phyloP scores from a whole-genome alignment of 805 yeast species.

The Jamesozyma gamospora region DNA sequence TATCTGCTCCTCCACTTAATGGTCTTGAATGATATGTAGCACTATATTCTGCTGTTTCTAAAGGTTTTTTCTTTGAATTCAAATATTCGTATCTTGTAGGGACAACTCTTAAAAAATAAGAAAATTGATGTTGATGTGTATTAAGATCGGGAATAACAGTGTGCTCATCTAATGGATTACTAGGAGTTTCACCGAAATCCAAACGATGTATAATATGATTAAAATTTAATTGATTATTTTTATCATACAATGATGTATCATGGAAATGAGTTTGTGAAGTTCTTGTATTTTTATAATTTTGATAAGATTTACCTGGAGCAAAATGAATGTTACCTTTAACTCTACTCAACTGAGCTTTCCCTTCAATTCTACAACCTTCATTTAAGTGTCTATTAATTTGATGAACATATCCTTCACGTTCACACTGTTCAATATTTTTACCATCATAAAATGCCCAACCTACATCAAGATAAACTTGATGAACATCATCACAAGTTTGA shows the following conservation, averaged over 20 bases:
- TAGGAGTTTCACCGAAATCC: conserved; percentile 55
- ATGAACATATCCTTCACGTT: conserved; percentile 73
- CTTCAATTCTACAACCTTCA: conserved; percentile 86
- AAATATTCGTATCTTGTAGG: conserved; percentile 76
- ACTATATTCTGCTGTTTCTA: conserved; percentile 84
- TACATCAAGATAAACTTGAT: conserved; percentile 60
- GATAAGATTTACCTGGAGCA: conserved; percentile 83
- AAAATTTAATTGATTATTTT: conserved; percentile 55
- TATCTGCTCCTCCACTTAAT: conserved; percentile 75
- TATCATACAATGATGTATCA: conserved; percentile 65
- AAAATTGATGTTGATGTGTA: conserved; percentile 51
- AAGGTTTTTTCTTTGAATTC: conserved; percentile 24
- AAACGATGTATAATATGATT: conserved; percentile 72
- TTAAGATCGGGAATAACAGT: conserved; percentile 26
- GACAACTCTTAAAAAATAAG: conserved; percentile 82
- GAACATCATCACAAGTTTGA: conserved; percentile 75
- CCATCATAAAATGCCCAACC: conserved; percentile 94
- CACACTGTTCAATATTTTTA: conserved; percentile 79
- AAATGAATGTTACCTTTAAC: conserved; percentile 88
- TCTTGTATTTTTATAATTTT: conserved; percentile 29
- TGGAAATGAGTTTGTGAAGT: conserved; percentile 53
- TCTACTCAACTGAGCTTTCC: conserved; percentile 69
- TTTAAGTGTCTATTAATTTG: conserved; percentile 45
- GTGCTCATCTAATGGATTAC: conserved; percentile 60
- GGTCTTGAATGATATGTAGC: conserved; percentile 86